Evolutionary conservation across 2,329 filamentous ascomycete genomes (phyloP).

Genomic region (Periconia sp.): DNA sequence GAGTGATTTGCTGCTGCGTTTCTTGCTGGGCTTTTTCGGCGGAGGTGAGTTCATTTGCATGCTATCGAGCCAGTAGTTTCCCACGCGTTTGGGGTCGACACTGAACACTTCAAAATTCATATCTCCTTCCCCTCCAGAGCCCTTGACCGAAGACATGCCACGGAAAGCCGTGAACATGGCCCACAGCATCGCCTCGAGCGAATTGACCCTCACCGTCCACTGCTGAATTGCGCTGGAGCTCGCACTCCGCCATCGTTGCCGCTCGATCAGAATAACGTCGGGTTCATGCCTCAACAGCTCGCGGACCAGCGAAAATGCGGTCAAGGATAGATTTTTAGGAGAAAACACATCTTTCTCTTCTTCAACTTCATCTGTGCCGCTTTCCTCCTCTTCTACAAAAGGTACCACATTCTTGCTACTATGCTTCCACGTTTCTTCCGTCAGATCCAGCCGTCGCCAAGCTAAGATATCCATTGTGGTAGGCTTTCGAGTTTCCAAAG

Average conservation of each 20-base stretch:
- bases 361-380: neutral
- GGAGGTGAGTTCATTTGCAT: neutral
- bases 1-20: neutral
- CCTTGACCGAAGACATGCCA: neutral
- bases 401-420: neutral
- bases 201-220: constrained; percentile 82
- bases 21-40: neutral
- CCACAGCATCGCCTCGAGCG: constrained; percentile 80
- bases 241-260: constrained; percentile 66
- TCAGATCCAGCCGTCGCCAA: constrained; percentile 37
- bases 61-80: constrained; percentile 38
- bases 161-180: constrained; percentile 63
- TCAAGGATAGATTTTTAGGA: constrained; percentile 55
- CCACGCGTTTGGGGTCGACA: constrained; percentile 43
- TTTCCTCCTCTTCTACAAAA: neutral
- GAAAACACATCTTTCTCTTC: constrained; percentile 49
- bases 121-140: neutral
- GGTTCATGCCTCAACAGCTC: constrained; percentile 58
- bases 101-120: constrained; percentile 14
- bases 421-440: constrained; percentile 11
- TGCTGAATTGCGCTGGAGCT: constrained; percentile 68
- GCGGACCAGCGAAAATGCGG: constrained; percentile 58
- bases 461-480: constrained; percentile 25
- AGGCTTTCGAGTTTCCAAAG: neutral
- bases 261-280: constrained; percentile 70